Evolutionary conservation across 345 rosid genomes (phyloP).

Genomic region (Schrenkiella parvula): DNA sequence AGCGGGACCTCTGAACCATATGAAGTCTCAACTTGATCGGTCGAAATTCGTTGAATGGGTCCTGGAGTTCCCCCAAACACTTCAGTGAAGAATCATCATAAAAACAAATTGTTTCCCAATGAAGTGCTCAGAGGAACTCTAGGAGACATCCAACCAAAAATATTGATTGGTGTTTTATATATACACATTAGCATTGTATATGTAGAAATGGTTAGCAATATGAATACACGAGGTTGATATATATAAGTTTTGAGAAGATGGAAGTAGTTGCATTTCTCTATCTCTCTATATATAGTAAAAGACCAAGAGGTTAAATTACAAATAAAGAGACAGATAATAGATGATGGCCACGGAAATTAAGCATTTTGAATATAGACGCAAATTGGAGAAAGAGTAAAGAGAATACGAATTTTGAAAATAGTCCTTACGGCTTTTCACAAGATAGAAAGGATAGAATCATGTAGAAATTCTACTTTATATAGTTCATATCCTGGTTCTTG

Average conservation of each 20-base stretch:
- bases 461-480: conserved; percentile 7
- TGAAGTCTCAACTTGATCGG: background rate
- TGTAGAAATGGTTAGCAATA: background rate
- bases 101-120: background rate
- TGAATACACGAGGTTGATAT: background rate
- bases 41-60: conserved; percentile 8
- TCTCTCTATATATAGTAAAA: conserved; percentile 1
- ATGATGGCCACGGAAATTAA: too few relatives aligned
- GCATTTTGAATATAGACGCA: too few relatives aligned
- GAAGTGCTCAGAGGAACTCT: conserved; percentile 32
- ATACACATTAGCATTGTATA: background rate
- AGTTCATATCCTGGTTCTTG: too few relatives aligned
- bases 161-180: background rate
- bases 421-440: conserved; percentile 15
- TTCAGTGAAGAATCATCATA: conserved; percentile 14
- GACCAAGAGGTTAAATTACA: background rate
- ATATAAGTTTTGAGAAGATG: conserved; percentile 5
- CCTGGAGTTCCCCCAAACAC: conserved; percentile 36
- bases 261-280: background rate
- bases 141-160: conserved; percentile 24
- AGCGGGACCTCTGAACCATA: too few relatives aligned
- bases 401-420: too few relatives aligned
- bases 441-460: conserved; percentile 18
- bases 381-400: too few relatives aligned
- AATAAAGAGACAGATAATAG: background rate